Evolutionary conservation across 441 rosid genomes (phyloP), one percentile per base, ranked within the genome.

Genomic region (Brassica hybrid): DNA sequence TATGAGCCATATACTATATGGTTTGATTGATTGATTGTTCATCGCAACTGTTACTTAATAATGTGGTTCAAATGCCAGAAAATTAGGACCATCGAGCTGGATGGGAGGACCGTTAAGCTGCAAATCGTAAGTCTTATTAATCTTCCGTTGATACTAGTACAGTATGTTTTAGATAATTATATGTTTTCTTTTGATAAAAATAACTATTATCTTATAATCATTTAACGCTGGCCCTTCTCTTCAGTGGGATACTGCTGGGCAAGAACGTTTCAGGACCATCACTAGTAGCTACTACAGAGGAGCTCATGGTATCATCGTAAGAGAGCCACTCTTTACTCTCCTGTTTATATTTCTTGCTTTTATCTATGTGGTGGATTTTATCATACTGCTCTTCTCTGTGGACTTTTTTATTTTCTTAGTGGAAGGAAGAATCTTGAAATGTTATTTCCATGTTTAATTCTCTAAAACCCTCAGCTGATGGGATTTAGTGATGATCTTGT

Each of bases 231-330:
- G 2, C 1, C 48, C 27, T 67, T 34, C 8, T 77, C 54, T 87
- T 65, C 69, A 94, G 97, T 92, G 97, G 98, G 97, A 93, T 79
- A 93, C 97, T 78, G 99, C 97, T 65, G 99, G 98, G 38, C 98
- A 94, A 74, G 99, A 94, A 82, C 91, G 96, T 34, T 94, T 93
- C 84, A 86, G 99, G 84, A 91, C 98, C 18, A 93, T 93, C 80
- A 94, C 99, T 36, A 94, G 97, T 86, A 91, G 97, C 84, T 93
- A 91, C 72, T 94, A 94, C 82, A 89, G 99, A 83, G 97, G 97
- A 60, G 97, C 99, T 50, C 98, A 94, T 82, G 99, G 99, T 69
- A 93, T 94, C 74, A 93, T 94, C 17, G 97, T 92, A 69, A 86
- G 92, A 17, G 43, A 57, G 17, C 75, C 7, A 2, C 13, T 5